Evolutionary conservation across 2,329 filamentous ascomycete species (phyloP).

Genomic region (Stachybotrys echinatus): DNA sequence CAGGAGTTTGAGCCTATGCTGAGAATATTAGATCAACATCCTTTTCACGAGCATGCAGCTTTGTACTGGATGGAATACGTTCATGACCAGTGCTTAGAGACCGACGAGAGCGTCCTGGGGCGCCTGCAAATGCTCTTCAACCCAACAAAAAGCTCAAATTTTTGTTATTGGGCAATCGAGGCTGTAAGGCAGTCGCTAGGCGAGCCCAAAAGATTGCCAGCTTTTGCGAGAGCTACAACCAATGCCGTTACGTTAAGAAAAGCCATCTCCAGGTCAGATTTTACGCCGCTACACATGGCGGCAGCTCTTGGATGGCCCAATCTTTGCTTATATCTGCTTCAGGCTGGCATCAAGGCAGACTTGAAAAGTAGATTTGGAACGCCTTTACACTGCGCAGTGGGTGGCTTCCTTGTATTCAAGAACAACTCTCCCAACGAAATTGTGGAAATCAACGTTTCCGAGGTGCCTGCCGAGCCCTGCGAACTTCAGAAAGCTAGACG

Average conservation of each 20-base stretch:
- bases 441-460: no score
- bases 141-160: not conserved
- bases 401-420: not conserved
- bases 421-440: no score
- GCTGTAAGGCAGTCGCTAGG: not conserved
- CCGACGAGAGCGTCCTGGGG: fast-evolving
- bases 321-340: slow-evolving; percentile 2
- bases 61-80: not conserved
- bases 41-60: slow-evolving; percentile 5
- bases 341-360: not conserved
- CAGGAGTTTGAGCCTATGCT: not conserved
- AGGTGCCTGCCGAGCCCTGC: no score
- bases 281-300: slow-evolving; percentile 4
- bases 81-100: not conserved
- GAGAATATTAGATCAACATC: not conserved
- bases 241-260: not conserved
- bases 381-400: not conserved
- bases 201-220: not conserved
- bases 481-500: no score
- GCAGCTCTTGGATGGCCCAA: slow-evolving; percentile 5
- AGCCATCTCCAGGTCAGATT: not conserved
- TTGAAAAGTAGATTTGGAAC: not conserved
- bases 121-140: slow-evolving; percentile 3
- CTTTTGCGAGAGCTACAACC: not conserved
- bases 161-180: slow-evolving; percentile 1